Evolutionary conservation across 768 basidiomycete species (phyloP).

Genomic region (Pluteus cervinus): DNA sequence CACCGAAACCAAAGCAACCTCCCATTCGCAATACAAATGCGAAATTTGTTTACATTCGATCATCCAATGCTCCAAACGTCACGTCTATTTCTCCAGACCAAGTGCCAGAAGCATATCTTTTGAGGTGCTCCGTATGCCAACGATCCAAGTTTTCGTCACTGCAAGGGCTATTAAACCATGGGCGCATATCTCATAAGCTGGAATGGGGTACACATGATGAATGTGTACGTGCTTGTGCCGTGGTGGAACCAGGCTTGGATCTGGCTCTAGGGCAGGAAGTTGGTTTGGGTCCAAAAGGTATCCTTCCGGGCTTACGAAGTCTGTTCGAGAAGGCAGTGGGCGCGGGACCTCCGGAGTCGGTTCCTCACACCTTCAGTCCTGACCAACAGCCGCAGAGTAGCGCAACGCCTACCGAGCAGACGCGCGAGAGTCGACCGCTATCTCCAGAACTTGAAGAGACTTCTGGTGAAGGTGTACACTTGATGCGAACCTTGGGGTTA

Average conservation of each 20-base stretch:
- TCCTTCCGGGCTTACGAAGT: slow-evolving; percentile 40
- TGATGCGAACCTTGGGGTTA: slow-evolving; percentile 39
- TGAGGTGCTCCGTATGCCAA: slow-evolving; percentile 40
- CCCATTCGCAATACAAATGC: slow-evolving; percentile 12
- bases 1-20: slow-evolving; percentile 18
- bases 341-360: slow-evolving; percentile 5
- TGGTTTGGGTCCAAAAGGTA: slow-evolving; percentile 31
- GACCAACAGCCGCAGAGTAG: too few relatives aligned
- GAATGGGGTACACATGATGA: slow-evolving; percentile 54
- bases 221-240: slow-evolving; percentile 45
- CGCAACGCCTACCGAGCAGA: too few relatives aligned
- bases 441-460: too few relatives aligned
- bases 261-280: slow-evolving; percentile 37
- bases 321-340: slow-evolving; percentile 46
- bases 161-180: slow-evolving; percentile 51
- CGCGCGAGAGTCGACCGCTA: too few relatives aligned
- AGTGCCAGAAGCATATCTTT: slow-evolving; percentile 23
- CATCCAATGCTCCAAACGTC: too few relatives aligned
- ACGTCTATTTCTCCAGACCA: slow-evolving; percentile 15
- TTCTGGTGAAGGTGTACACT: slow-evolving; percentile 14
- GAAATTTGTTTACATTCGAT: slow-evolving; percentile 35
- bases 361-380: background rate
- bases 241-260: slow-evolving; percentile 33
- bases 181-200: slow-evolving; percentile 39
- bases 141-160: slow-evolving; percentile 41